A percentile compares a stretch with the other conserved stretches of the same genome.
Conservation (phyloP, 345 rosid genomes). For the Draba incana region DNA sequence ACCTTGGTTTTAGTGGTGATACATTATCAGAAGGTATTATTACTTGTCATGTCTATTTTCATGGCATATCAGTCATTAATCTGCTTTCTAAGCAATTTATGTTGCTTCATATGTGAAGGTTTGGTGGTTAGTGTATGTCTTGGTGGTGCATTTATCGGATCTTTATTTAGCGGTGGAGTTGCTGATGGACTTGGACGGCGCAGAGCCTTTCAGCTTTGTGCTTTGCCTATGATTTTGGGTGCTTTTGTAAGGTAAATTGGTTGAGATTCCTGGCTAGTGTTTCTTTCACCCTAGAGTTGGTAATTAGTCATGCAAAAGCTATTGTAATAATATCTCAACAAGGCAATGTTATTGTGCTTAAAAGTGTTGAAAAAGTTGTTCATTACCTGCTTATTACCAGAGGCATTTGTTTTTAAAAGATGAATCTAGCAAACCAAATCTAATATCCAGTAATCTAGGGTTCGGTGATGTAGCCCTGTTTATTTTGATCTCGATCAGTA, state of each 20-base stretch:
- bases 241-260: constrained; percentile 67
- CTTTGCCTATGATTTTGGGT: constrained; percentile 91
- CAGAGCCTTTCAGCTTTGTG: constrained; percentile 84
- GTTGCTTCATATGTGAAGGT: constrained; percentile 53
- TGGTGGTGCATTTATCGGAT: constrained; percentile 85
- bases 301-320: not conserved
- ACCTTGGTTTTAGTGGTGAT: constrained; percentile 87
- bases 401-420: no score
- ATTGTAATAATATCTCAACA: no score
- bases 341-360: constrained; percentile 3
- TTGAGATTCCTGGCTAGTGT: constrained; percentile 5
- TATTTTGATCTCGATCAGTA: not conserved
- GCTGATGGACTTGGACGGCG: constrained; percentile 89
- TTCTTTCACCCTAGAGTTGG: not conserved
- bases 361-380: no score
- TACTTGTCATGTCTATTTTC: not conserved
- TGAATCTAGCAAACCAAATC: not conserved
- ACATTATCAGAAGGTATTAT: constrained; percentile 87
- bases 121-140: constrained; percentile 94
- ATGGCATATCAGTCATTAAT: not conserved
- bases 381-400: no score
- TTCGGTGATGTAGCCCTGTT: no score
- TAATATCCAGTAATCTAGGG: not conserved
- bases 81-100: not conserved
- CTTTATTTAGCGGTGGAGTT: constrained; percentile 79